A percentile compares a stretch with the other conserved stretches of the same genome.
Evolutionary conservation across 331 rosid species (phyloP).

Genomic region (Malus hybrid): DNA sequence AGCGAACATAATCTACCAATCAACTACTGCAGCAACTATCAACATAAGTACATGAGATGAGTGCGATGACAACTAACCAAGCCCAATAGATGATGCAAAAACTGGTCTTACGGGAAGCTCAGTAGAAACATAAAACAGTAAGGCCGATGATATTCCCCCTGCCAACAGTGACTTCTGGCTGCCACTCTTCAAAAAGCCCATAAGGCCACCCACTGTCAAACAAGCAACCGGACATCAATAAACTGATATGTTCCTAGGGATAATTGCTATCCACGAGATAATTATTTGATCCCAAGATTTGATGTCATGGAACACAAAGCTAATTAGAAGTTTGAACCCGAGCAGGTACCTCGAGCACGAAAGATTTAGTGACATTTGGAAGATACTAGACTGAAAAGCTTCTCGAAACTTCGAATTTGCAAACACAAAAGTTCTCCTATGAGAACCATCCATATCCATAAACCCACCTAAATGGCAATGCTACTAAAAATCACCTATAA

Average conservation of each 20-base stretch:
- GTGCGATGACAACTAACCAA: conserved; percentile 51
- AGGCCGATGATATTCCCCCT: conserved; percentile 67
- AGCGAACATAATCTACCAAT: neutral
- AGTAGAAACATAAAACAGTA: conserved; percentile 51
- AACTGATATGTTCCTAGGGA: neutral
- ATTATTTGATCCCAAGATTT: neutral
- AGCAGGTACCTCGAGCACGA: neutral
- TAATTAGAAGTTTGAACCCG: neutral
- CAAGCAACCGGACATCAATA: neutral
- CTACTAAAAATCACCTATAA: neutral
- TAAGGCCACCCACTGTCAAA: conserved; percentile 76
- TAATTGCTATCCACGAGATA: neutral
- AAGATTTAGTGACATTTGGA: neutral
- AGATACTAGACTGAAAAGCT: neutral
- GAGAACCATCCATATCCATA: neutral
- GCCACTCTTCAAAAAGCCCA: conserved; percentile 93
- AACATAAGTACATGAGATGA: conserved; percentile 2
- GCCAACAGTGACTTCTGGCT: conserved; percentile 90
- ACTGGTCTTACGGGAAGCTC: conserved; percentile 74
- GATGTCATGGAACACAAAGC: neutral
- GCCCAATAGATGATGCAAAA: conserved; percentile 83
- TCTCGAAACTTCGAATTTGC: neutral
- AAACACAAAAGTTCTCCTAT: neutral
- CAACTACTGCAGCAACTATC: neutral
- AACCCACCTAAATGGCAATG: neutral